Evolutionary conservation across 2,329 filamentous ascomycete genomes (phyloP).

Genomic region (Sporothrix phasma): DNA sequence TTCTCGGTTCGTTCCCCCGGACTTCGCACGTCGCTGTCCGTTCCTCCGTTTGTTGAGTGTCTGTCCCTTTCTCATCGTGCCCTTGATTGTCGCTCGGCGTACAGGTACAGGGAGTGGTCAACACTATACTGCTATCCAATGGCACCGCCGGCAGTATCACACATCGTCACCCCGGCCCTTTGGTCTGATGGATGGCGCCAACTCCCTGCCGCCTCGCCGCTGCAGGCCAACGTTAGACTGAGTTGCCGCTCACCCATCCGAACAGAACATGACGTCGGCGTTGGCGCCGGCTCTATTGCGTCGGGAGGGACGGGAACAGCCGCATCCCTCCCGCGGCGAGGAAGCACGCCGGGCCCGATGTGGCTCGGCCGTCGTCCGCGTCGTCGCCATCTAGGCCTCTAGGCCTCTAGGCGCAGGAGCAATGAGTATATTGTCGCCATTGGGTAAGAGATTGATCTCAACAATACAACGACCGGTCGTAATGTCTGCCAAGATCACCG

Average conservation of each 20-base stretch:
- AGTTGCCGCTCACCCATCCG: constrained; percentile 27
- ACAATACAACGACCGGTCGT: constrained; percentile 14
- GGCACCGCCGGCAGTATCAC: constrained; percentile 1
- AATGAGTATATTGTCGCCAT: constrained; percentile 11
- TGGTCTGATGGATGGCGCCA: constrained; percentile 20
- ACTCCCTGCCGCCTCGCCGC: constrained; percentile 24
- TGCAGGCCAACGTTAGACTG: constrained; percentile 24
- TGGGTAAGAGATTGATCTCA: constrained; percentile 16
- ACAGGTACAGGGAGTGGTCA: too few relatives aligned
- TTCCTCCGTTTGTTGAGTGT: not conserved
- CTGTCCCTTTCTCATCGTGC: not conserved
- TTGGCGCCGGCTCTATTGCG: not conserved
- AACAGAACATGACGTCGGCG: constrained; percentile 16
- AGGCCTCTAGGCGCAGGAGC: constrained; percentile 10
- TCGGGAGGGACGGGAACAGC: constrained; percentile 2
- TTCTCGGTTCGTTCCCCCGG: not conserved
- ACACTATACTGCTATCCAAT: not conserved
- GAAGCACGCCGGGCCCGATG: not conserved
- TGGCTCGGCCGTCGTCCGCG: not conserved
- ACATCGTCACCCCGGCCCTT: constrained; percentile 4
- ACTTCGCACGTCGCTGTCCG: not conserved
- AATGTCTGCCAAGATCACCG: constrained; percentile 18
- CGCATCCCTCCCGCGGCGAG: not conserved
- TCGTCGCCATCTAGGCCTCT: constrained; percentile 19
- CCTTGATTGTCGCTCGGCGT: not conserved